These are phyloP conservation scores for Adansonia gregorii DNA, from an alignment of 441 rosid species.

Conservation along the genomic window DNA sequence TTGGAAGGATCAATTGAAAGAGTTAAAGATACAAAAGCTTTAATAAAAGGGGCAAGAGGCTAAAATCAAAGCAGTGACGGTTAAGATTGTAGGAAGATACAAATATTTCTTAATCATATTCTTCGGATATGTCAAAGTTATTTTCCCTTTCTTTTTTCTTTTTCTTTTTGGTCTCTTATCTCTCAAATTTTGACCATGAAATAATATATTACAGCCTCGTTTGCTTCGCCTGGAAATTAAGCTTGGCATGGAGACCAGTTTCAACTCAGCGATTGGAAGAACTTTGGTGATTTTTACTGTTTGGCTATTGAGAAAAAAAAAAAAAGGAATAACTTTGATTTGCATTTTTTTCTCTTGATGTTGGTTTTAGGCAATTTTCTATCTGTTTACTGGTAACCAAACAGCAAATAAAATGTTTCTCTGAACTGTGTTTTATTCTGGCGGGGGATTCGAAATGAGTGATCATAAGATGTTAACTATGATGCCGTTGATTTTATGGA, in stretches of 20 bases:
- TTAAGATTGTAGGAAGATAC: slow-evolving; percentile 18
- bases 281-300: slow-evolving; percentile 10
- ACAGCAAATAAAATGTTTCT: slow-evolving; percentile 7
- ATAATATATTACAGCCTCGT: slow-evolving; percentile 22
- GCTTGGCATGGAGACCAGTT: background rate
- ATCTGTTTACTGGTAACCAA: slow-evolving; percentile 25
- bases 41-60: background rate
- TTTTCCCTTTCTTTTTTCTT: background rate
- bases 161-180: slow-evolving; percentile 8
- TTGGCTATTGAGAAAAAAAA: slow-evolving; percentile 30
- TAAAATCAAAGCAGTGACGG: slow-evolving; percentile 12
- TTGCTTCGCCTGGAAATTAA: slow-evolving; percentile 29
- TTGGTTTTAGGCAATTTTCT: slow-evolving; percentile 25
- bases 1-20: slow-evolving; percentile 9
- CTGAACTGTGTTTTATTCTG: background rate
- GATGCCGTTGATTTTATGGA: background rate
- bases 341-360: background rate
- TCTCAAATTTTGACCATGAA: background rate
- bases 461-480: background rate
- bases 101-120: slow-evolving; percentile 24
- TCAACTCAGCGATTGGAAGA: background rate
- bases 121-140: slow-evolving; percentile 27
- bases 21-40: background rate
- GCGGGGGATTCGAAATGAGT: background rate
- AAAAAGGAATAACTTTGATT: background rate